These are phyloP conservation scores for Strigomonas galati DNA, from an alignment of 208 protist species.

Conservation along the genomic window DNA sequence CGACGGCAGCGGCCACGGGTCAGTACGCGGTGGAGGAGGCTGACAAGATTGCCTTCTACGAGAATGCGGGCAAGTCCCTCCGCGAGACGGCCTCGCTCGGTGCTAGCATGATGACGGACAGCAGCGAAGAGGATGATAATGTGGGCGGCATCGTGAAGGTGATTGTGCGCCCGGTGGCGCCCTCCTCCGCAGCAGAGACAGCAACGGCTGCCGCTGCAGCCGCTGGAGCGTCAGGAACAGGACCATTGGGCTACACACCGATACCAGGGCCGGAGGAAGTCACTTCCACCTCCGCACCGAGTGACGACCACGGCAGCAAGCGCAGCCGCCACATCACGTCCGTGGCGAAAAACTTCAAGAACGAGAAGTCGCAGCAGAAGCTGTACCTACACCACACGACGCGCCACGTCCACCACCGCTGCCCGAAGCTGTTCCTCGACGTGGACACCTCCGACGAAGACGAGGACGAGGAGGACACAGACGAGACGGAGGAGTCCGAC, in stretches of 20 bases:
- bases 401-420: slow-evolving; percentile 49
- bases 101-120: slow-evolving; percentile 14
- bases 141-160: slow-evolving; percentile 28
- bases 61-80: slow-evolving; percentile 16
- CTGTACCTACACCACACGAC: slow-evolving; percentile 40
- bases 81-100: slow-evolving; percentile 4
- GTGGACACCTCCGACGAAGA: slow-evolving; percentile 28
- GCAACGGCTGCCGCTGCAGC: not conserved
- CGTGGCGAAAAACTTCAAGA: not conserved
- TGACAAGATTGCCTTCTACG: slow-evolving; percentile 23
- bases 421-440: slow-evolving; percentile 46
- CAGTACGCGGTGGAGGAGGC: slow-evolving; percentile 13
- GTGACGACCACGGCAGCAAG: not conserved
- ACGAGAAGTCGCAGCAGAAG: slow-evolving; percentile 22
- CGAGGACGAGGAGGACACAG: slow-evolving; percentile 20
- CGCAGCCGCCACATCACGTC: not conserved
- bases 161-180: slow-evolving; percentile 5
- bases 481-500: slow-evolving; percentile 13
- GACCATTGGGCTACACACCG: not conserved
- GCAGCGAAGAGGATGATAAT: slow-evolving; percentile 26
- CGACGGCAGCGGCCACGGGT: not conserved
- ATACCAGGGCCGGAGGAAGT: not conserved
- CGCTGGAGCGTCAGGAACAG: not conserved
- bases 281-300: no score
- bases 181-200: not conserved